These are phyloP conservation scores for Gastrodia elata DNA, from an alignment of 106 monocot genomes.

Conservation along the genomic window DNA sequence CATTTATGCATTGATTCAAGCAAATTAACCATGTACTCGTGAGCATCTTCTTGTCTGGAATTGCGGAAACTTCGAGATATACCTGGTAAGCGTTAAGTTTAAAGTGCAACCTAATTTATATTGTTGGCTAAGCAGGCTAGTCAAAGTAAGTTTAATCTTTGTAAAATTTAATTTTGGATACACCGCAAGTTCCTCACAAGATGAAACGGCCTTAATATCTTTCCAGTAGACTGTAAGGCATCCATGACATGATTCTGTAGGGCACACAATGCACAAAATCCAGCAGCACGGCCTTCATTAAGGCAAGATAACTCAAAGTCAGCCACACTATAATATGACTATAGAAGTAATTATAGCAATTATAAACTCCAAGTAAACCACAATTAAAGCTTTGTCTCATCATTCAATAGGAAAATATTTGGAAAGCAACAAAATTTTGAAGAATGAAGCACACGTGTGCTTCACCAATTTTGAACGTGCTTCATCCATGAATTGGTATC, in stretches of 20 bases:
- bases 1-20: constrained; percentile 98
- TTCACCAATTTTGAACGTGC: too few relatives aligned
- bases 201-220: constrained; percentile 71
- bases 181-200: constrained; percentile 87
- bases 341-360: background rate
- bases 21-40: constrained; percentile 96
- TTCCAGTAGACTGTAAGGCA: constrained; percentile 86
- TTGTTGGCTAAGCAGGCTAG: background rate
- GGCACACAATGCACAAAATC: constrained; percentile 96
- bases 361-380: background rate
- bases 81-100: constrained; percentile 26
- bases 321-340: background rate
- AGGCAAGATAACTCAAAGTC: background rate
- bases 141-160: background rate
- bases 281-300: constrained; percentile 60
- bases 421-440: background rate
- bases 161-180: constrained; percentile 23
- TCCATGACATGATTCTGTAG: constrained; percentile 91
- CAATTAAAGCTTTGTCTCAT: background rate
- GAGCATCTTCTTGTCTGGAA: constrained; percentile 96
- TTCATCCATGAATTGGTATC: too few relatives aligned
- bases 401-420: background rate
- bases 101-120: background rate
- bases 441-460: background rate
- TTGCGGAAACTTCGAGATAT: constrained; percentile 83